Conservation (phyloP, 140 eudicot species). For the Cichorium intybus region DNA sequence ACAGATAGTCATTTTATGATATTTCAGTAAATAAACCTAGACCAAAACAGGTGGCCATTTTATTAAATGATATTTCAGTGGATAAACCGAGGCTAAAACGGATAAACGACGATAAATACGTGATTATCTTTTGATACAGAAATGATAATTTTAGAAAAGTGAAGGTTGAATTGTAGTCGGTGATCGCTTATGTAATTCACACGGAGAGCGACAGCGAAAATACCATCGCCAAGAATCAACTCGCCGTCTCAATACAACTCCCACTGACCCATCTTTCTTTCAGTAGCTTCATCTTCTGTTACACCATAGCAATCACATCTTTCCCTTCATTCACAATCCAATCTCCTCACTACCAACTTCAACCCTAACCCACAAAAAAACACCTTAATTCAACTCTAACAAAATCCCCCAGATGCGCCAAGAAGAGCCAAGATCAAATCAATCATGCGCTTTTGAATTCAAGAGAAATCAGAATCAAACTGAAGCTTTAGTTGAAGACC, state of each 20-base stretch:
- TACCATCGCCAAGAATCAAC: background rate
- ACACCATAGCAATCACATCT: constrained; percentile 28
- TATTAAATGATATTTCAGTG: too few relatives aligned
- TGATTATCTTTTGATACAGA: background rate
- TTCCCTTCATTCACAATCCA: constrained; percentile 48
- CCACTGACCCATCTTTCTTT: background rate
- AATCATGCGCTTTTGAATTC: background rate
- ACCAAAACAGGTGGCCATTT: too few relatives aligned
- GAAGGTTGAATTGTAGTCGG: constrained; percentile 10
- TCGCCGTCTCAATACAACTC: constrained; percentile 4
- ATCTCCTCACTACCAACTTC: constrained; percentile 17
- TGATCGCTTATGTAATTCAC: constrained; percentile 2
- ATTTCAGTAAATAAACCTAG: too few relatives aligned
- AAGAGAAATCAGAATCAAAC: background rate
- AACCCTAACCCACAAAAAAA: constrained; percentile 18
- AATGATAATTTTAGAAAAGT: background rate
- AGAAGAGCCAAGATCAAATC: background rate
- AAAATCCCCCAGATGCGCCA: constrained; percentile 24
- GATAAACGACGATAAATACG: too few relatives aligned
- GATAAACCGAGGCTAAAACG: too few relatives aligned
- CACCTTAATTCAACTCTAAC: background rate
- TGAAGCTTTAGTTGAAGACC: background rate
- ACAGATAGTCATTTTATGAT: too few relatives aligned
- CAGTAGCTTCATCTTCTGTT: constrained; percentile 25
- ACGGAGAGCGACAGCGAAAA: background rate